Conservation (phyloP, 768 basidiomycete genomes). For the Boletales sp. region DNA sequence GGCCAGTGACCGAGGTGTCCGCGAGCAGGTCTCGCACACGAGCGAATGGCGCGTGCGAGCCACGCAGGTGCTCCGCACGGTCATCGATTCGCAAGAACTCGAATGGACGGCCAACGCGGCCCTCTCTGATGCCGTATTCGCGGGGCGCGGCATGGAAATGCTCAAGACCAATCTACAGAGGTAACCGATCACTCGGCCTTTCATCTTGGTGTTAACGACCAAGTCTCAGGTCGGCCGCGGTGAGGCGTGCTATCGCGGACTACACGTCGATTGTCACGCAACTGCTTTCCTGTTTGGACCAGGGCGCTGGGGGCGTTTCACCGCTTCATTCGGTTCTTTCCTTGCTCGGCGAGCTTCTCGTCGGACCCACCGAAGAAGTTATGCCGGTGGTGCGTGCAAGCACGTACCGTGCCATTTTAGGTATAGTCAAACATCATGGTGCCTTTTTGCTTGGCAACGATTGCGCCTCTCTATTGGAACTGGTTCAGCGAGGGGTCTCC, state of each 20-base stretch:
- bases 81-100: slow-evolving; percentile 44
- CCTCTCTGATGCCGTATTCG: slow-evolving; percentile 40
- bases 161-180: slow-evolving; percentile 40
- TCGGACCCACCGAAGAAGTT: slow-evolving; percentile 45
- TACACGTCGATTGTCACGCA: slow-evolving; percentile 16
- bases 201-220: slow-evolving; percentile 6
- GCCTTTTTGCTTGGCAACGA: slow-evolving; percentile 24
- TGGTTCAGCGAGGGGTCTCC: slow-evolving; percentile 47
- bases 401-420: slow-evolving; percentile 39
- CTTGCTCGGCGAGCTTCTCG: slow-evolving; percentile 37
- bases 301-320: slow-evolving; percentile 9
- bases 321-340: slow-evolving; percentile 31
- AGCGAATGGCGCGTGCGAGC: slow-evolving; percentile 22
- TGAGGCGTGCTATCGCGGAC: slow-evolving; percentile 22
- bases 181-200: slow-evolving; percentile 23
- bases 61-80: slow-evolving; percentile 31
- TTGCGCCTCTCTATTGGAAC: slow-evolving; percentile 31
- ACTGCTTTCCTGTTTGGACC: slow-evolving; percentile 4
- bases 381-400: slow-evolving; percentile 44
- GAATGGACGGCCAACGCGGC: slow-evolving; percentile 54
- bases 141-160: slow-evolving; percentile 43
- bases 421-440: slow-evolving; percentile 43
- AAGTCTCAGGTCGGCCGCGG: slow-evolving; percentile 11
- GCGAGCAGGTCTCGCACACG: neutral
- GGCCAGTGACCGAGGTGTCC: neutral